phyloP scores from a whole-genome alignment of 768 basidiomycete species.

The Amanita thiersii region DNA sequence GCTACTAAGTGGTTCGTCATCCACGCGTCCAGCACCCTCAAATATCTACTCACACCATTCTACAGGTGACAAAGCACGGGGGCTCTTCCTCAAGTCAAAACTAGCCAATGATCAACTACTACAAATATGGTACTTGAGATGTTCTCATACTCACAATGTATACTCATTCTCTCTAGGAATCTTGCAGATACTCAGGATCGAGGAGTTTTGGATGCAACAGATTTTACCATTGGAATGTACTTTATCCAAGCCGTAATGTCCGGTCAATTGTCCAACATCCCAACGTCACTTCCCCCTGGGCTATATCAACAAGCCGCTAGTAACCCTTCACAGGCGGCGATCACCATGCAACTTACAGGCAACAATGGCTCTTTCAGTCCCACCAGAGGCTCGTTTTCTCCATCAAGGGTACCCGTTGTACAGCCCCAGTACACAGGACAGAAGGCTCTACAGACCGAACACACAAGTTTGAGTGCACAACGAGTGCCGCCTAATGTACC shows the following conservation, averaged over 20 bases:
- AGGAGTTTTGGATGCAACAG: slow-evolving; percentile 79
- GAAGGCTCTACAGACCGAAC: slow-evolving; percentile 39
- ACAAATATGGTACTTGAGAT: slow-evolving; percentile 74
- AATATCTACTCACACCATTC: not conserved
- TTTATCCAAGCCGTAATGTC: slow-evolving; percentile 93
- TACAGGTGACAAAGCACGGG: slow-evolving; percentile 79
- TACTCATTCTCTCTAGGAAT: slow-evolving; percentile 43
- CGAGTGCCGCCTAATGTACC: slow-evolving; percentile 27
- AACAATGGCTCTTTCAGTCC: slow-evolving; percentile 59
- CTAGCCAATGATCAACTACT: slow-evolving; percentile 80
- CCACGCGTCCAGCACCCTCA: not conserved
- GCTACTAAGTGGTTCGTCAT: slow-evolving; percentile 58
- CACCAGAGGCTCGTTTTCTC: slow-evolving; percentile 30
- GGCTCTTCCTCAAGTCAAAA: slow-evolving; percentile 87
- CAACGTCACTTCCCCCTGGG: slow-evolving; percentile 68
- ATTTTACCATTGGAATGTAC: slow-evolving; percentile 96
- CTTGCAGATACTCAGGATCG: slow-evolving; percentile 93
- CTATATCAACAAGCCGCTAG: slow-evolving; percentile 79
- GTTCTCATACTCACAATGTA: slow-evolving; percentile 5
- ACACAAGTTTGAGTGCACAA: slow-evolving; percentile 30
- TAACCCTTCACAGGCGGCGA: slow-evolving; percentile 21
- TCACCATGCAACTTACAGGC: slow-evolving; percentile 51
- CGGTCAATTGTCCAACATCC: slow-evolving; percentile 61
- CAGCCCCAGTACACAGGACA: slow-evolving; percentile 65
- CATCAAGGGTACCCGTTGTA: slow-evolving; percentile 24